Evolutionary conservation across 2,329 filamentous ascomycete species (phyloP), one percentile per base, ranked within the genome.

Genomic region (Rugonectria rugulosa): DNA sequence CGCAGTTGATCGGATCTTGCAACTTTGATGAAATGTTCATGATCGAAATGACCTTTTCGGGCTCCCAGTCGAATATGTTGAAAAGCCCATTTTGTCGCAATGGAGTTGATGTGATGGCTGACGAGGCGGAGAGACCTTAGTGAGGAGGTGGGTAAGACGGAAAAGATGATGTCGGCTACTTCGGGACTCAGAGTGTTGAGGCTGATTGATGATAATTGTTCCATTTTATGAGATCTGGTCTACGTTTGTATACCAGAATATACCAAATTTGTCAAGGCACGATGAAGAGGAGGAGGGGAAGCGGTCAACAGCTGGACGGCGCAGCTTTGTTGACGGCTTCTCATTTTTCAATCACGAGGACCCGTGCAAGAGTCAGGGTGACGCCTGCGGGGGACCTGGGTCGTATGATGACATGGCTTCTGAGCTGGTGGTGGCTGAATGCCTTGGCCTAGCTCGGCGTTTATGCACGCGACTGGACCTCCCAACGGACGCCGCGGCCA

Each of bases 121-220:
- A 56, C 56, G 29, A 52, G 56, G n/a, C 56, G 43, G 29, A 59
- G 38, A 17, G 15, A 29, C 19, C 31, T 32, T 11, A 59, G 56
- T 11, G 56, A 27, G 5, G 48, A 20, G 8, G 38, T 44, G 17
- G 48, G 40, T 11, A 53, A 12, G 2, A 24, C 23, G 7, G 44
- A 42, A 27, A 36, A 53, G 14, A 56, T 20, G 11, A 50, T 20
- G 27, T 53, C 41, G 2, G 29, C 27, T 4, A 59, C n/a, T 17
- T 59, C 48, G 5, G 46, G 36, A 14, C 40, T 40, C 20, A 56
- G 15, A 32, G 20, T 42, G 2, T 40, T 41, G 14, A 56, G n/a
- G 3, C 14, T 17, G n/a, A 24, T 11, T 19, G 21, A 4, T 19
- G 21, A 4, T 9, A 10, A 17, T 46, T 36, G 14, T 14, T 37